Conservation (phyloP, 257 asterid species). For the Petunia secreta region DNA sequence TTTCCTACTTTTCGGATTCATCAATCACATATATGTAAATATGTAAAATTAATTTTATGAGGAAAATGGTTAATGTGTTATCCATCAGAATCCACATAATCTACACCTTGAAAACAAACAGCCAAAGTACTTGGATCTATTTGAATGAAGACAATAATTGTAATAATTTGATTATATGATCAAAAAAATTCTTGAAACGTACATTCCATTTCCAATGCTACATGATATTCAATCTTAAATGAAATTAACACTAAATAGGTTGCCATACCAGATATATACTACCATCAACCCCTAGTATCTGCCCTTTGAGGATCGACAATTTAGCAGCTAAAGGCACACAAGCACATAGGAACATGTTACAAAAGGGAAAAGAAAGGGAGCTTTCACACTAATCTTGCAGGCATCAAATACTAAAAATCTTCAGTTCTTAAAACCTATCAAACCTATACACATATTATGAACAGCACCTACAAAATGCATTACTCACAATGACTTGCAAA, state of each 20-base stretch:
- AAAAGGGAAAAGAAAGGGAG: neutral
- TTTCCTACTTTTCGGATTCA: too few species aligned
- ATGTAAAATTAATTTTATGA: too few species aligned
- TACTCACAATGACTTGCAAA: slow-evolving; percentile 20
- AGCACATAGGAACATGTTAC: neutral
- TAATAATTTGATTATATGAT: too few species aligned
- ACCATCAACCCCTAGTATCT: neutral
- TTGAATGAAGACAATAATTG: too few species aligned
- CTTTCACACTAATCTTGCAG: slow-evolving; percentile 20
- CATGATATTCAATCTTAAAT: neutral
- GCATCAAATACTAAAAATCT: neutral
- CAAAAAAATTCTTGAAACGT: too few species aligned
- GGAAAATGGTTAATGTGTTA: too few species aligned
- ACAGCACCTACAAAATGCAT: slow-evolving; percentile 12
- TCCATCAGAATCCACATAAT: too few species aligned
- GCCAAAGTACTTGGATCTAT: too few species aligned
- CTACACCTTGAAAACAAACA: too few species aligned
- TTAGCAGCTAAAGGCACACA: neutral
- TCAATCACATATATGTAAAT: too few species aligned
- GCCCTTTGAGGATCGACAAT: neutral
- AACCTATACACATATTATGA: slow-evolving; percentile 17
- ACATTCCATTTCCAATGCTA: too few species aligned
- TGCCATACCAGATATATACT: neutral
- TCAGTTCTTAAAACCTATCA: neutral
- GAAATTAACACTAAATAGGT: neutral